Conservation (phyloP, 2,329 filamentous ascomycete species). For the Aspergillus oerlinghausenensis region DNA sequence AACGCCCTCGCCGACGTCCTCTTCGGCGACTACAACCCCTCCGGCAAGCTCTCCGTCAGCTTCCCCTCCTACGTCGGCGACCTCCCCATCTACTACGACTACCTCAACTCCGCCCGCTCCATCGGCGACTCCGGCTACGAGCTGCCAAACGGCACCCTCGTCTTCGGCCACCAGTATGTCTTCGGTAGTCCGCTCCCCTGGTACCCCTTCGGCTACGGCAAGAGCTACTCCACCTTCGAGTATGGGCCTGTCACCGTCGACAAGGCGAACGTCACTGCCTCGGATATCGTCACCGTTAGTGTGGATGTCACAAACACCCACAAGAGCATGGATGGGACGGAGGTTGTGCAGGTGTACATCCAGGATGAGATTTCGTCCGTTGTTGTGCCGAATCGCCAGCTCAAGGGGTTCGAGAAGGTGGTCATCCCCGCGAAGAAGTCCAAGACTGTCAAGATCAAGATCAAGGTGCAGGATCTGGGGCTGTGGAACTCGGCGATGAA, state of each 20-base stretch:
- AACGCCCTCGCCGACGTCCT: constrained; percentile 63
- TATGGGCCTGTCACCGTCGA: constrained; percentile 39
- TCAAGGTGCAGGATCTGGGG: constrained; percentile 49
- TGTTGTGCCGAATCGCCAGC: constrained; percentile 59
- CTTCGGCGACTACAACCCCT: constrained; percentile 61
- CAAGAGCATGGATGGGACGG: constrained; percentile 53
- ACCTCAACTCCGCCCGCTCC: constrained; percentile 61
- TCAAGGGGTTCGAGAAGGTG: constrained; percentile 66
- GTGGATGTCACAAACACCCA: constrained; percentile 59
- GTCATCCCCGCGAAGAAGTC: constrained; percentile 57
- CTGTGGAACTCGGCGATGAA: constrained; percentile 59
- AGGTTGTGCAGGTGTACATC: constrained; percentile 66
- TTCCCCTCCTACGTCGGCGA: constrained; percentile 65
- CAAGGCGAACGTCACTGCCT: constrained; percentile 46
- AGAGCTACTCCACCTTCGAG: constrained; percentile 60
- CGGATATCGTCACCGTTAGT: constrained; percentile 54
- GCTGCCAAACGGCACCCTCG: constrained; percentile 55
- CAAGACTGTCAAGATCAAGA: constrained; percentile 48
- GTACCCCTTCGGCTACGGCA: constrained; percentile 64
- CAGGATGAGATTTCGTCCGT: constrained; percentile 59
- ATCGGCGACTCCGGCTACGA: constrained; percentile 51
- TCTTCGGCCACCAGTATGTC: constrained; percentile 63
- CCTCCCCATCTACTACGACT: constrained; percentile 67
- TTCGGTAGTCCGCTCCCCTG: constrained; percentile 56
- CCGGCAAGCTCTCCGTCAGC: constrained; percentile 61